These are phyloP conservation scores for Ajuga chamaepitys DNA, from an alignment of 257 asterid species.

Conservation along the genomic window DNA sequence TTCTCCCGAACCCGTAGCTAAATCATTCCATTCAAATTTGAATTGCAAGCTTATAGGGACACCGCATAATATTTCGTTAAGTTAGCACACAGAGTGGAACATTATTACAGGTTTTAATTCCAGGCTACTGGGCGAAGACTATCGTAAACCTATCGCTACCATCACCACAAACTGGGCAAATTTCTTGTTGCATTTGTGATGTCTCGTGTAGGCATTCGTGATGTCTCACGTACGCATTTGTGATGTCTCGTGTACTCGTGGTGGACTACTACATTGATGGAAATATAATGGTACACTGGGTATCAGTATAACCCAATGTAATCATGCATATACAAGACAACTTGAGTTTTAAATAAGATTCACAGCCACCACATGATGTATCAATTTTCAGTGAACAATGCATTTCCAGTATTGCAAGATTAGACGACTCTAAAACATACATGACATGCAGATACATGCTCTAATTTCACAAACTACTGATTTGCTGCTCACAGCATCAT, in stretches of 20 bases:
- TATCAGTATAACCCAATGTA: background rate
- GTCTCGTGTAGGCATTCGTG: background rate
- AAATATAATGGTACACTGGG: background rate
- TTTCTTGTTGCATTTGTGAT: background rate
- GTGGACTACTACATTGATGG: background rate
- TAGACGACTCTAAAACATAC: background rate
- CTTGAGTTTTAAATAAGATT: background rate
- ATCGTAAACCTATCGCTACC: background rate
- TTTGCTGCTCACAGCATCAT: background rate
- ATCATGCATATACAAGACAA: background rate
- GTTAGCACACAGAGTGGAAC: background rate
- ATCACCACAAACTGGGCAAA: background rate
- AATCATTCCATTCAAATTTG: no score
- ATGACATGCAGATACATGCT: background rate
- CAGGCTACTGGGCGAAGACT: background rate
- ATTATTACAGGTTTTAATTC: background rate
- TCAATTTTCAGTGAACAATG: background rate
- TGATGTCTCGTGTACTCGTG: background rate
- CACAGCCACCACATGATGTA: background rate
- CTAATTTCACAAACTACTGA: background rate
- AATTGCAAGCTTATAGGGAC: no score
- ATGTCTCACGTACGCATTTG: no score
- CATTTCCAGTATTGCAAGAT: background rate
- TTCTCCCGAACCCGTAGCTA: no score
- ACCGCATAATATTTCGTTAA: background rate